Evolutionary conservation across 139 green algal species (phyloP).

Genomic region (Desmodesmus armatus): DNA sequence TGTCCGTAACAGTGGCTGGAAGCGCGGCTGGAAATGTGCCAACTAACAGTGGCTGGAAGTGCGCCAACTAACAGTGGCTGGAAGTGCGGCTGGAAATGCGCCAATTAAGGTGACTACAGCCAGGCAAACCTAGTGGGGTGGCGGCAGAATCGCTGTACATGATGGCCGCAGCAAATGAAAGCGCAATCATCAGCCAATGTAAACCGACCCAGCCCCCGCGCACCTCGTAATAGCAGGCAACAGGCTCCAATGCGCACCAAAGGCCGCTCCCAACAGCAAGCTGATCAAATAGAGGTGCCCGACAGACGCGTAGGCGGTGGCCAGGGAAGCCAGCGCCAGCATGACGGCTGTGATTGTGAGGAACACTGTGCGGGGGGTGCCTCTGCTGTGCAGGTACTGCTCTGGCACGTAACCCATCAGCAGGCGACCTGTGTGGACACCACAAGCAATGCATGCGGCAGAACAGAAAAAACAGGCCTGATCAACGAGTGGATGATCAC

Average conservation of each 20-base stretch:
- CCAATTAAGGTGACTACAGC: too few relatives aligned
- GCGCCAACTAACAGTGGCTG: too few relatives aligned
- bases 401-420: conserved; percentile 68
- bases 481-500: too few relatives aligned
- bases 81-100: too few relatives aligned
- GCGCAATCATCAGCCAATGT: background rate
- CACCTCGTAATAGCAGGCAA: conserved; percentile 71
- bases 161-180: background rate
- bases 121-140: too few relatives aligned
- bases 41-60: too few relatives aligned
- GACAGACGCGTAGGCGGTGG: conserved; percentile 13
- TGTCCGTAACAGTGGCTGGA: too few relatives aligned
- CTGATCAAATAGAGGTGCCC: conserved; percentile 50
- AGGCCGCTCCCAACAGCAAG: conserved; percentile 73
- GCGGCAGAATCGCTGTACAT: too few relatives aligned
- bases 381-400: conserved; percentile 53
- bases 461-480: too few relatives aligned
- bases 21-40: too few relatives aligned
- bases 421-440: conserved; percentile 60
- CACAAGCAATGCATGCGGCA: background rate
- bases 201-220: background rate
- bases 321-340: conserved; percentile 36
- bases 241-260: conserved; percentile 86
- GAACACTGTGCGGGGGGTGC: conserved; percentile 65
- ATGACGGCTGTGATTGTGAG: conserved; percentile 43